Conservation (phyloP, 768 basidiomycete species). For the Brasilioporus rufonigricans region DNA sequence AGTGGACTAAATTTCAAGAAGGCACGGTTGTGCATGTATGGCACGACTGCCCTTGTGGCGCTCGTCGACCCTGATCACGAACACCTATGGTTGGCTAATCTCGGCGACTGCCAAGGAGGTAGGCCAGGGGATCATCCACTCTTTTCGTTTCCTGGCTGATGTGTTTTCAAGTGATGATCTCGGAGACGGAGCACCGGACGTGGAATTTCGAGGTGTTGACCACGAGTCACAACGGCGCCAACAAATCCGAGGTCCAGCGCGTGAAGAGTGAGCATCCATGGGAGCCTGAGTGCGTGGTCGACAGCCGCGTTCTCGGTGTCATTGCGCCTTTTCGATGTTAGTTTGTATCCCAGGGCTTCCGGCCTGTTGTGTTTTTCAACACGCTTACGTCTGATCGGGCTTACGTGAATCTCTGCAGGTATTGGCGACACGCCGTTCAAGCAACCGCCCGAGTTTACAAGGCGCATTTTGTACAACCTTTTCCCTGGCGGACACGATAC, state of each 20-base stretch:
- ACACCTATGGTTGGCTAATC: conserved; percentile 76
- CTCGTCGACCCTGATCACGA: conserved; percentile 66
- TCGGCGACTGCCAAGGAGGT: conserved; percentile 82
- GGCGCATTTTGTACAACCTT: conserved; percentile 64
- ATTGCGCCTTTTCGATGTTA: conserved; percentile 75
- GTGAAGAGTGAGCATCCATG: conserved; percentile 63
- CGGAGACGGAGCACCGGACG: conserved; percentile 42
- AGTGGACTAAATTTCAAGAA: conserved; percentile 63
- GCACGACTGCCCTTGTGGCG: conserved; percentile 72
- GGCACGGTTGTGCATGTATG: conserved; percentile 73
- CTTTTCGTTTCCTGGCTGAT: neutral
- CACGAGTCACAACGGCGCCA: conserved; percentile 68
- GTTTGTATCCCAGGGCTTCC: conserved; percentile 28
- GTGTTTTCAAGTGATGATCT: conserved; percentile 47
- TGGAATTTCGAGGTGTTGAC: conserved; percentile 66
- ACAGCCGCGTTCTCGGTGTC: conserved; percentile 70
- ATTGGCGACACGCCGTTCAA: conserved; percentile 73
- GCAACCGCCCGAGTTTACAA: conserved; percentile 66
- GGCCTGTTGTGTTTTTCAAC: conserved; percentile 5
- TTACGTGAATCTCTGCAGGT: conserved; percentile 37
- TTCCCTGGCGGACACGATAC: conserved; percentile 60
- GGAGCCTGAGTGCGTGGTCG: conserved; percentile 65
- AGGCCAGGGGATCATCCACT: conserved; percentile 26
- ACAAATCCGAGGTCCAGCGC: conserved; percentile 62
- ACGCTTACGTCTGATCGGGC: conserved; percentile 8